Evolutionary conservation across 1,284 basidiomycete species (phyloP), one percentile per base, ranked within the genome.

Genomic region (Pseudomicrostroma phylloplanum): DNA sequence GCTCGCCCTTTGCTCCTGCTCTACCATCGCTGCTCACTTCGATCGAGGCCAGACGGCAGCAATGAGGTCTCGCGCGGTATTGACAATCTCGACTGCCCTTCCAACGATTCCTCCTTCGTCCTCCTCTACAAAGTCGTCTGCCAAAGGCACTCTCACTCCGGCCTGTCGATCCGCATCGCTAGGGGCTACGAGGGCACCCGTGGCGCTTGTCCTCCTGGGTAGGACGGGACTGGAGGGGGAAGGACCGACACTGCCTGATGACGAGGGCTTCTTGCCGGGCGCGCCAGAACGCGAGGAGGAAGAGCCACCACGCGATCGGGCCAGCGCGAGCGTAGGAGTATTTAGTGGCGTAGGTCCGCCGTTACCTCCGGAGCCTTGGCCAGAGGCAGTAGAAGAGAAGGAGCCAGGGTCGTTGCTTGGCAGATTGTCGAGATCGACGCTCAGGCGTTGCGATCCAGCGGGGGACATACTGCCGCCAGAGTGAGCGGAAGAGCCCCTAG

Each of bases 81-180:
- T 79, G 51, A 79, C 67, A 48, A 78, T 76, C 61, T 78, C 77
- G 19, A 78, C 73, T 9, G 73, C 76, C 12, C 76, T 60, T 2
- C 74, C 72, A 2, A 77, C 69, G 57, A 79, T 70, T 15, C 71
- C 71, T 42, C 77, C 77, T 42, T 79, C 73, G 55, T 77, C 69
- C 56, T 77, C 77, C 48, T 78, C 76, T 13, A 77, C 76, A 25
- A 77, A 75, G 55, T 79, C 77, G 57, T 75, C 70, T 6, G 76
- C 68, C 3, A 79, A 61, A 3, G 74, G 74, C 21, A 79, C 72
- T 12, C 69, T 64, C n/a, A 62, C 61, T 13, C 61, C 57, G 12
- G 60, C 58, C 1, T 56, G 56, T 40, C 73, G 72, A 25, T 68
- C 67, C 43, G 69, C 62, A 41, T 68, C 66, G 59, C 71, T 66